These are phyloP conservation scores for Coemansia sp. DNA, from an alignment of 192 early-diverging fungal species.

Conservation along the genomic window DNA sequence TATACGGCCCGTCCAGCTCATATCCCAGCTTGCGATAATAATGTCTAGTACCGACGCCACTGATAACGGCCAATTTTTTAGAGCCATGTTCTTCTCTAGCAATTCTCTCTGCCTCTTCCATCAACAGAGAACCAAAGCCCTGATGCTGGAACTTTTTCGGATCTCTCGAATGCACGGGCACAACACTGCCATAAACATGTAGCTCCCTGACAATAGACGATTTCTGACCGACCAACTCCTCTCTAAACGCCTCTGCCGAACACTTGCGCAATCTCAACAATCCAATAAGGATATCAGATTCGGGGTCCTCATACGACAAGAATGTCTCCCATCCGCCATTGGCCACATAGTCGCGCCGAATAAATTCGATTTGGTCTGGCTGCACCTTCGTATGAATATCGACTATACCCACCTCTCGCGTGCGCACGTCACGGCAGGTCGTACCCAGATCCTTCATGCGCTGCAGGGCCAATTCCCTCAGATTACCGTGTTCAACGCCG, in stretches of 20 bases:
- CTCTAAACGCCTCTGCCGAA: constrained; percentile 81
- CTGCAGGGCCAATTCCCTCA: constrained; percentile 92
- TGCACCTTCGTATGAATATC: constrained; percentile 96
- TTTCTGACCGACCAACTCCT: constrained; percentile 84
- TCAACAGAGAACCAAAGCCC: constrained; percentile 96
- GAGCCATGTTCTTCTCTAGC: constrained; percentile 96
- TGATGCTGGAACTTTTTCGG: constrained; percentile 99
- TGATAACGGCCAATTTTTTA: constrained; percentile 94
- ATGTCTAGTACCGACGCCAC: constrained; percentile 95
- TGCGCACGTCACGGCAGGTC: constrained; percentile 95
- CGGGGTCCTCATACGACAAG: constrained; percentile 96
- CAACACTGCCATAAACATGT: constrained; percentile 97
- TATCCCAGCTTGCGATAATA: constrained; percentile 99
- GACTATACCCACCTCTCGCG: constrained; percentile 96
- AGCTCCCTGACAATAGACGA: constrained; percentile 95
- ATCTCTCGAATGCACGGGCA: constrained; percentile 94
- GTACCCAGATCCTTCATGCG: constrained; percentile 98
- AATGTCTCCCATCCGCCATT: constrained; percentile 99
- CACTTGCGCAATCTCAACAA: constrained; percentile 95
- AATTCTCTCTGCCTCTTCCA: constrained; percentile 99
- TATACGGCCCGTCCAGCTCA: constrained; percentile 93
- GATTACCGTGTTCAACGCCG: constrained; percentile 97
- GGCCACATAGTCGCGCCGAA: constrained; percentile 96
- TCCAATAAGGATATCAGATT: constrained; percentile 95
- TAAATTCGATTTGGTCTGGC: constrained; percentile 93